Evolutionary conservation across 768 basidiomycete species (phyloP).

Genomic region (Collybia sp.): DNA sequence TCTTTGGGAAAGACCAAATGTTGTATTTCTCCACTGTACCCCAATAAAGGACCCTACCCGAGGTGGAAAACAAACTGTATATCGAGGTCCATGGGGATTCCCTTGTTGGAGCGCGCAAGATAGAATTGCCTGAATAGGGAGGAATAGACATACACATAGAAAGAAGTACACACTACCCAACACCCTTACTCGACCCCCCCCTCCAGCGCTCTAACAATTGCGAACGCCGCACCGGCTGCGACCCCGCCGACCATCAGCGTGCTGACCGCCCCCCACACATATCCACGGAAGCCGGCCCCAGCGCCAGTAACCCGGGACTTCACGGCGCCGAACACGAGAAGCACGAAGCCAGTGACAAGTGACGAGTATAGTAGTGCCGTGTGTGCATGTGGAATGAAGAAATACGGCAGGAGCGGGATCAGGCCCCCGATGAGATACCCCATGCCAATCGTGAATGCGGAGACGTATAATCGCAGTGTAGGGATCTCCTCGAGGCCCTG

Average conservation of each 20-base stretch:
- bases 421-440: slow-evolving; percentile 92
- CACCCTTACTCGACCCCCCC: slow-evolving; percentile 11
- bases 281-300: slow-evolving; percentile 57
- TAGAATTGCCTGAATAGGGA: too few species aligned
- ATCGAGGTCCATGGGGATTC: too few species aligned
- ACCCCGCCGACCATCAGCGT: slow-evolving; percentile 88
- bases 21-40: too few species aligned
- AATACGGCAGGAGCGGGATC: slow-evolving; percentile 90
- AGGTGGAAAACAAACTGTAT: too few species aligned
- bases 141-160: too few species aligned
- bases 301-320: slow-evolving; percentile 89
- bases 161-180: slow-evolving; percentile 2
- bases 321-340: slow-evolving; percentile 87
- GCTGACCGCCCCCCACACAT: slow-evolving; percentile 82
- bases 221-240: slow-evolving; percentile 72
- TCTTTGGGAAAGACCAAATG: background rate
- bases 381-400: slow-evolving; percentile 74
- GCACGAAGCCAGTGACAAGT: slow-evolving; percentile 76
- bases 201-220: slow-evolving; percentile 45
- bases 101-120: too few species aligned
- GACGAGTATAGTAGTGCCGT: slow-evolving; percentile 69
- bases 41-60: too few species aligned
- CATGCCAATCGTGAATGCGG: slow-evolving; percentile 92
- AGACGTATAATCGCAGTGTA: slow-evolving; percentile 75
- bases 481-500: slow-evolving; percentile 95